Evolutionary conservation across 2,329 filamentous ascomycete genomes (phyloP).

Genomic region (Dactylonectria macrodidyma): DNA sequence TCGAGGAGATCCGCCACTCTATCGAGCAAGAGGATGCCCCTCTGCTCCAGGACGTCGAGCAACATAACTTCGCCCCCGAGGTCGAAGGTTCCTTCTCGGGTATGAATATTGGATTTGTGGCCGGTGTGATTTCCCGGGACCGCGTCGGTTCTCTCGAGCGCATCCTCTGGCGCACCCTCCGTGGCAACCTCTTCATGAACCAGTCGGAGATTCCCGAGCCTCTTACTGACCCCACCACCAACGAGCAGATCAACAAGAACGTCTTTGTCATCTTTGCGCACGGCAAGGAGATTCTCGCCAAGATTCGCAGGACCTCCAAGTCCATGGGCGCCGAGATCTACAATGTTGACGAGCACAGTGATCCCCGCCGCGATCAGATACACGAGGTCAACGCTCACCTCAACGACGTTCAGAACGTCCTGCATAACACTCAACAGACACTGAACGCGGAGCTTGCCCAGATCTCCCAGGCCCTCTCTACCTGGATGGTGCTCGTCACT

Average conservation of each 20-base stretch:
- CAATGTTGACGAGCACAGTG: constrained; percentile 97
- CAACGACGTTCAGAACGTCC: constrained; percentile 90
- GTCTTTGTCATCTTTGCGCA: constrained; percentile 99
- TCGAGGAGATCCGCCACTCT: constrained; percentile 95
- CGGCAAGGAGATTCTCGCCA: constrained; percentile 97
- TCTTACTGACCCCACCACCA: constrained; percentile 91
- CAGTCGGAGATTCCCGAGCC: constrained; percentile 97
- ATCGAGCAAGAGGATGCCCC: constrained; percentile 94
- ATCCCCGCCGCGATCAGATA: constrained; percentile 94
- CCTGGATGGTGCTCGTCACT: constrained; percentile 97
- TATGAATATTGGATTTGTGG: constrained; percentile 99
- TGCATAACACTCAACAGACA: constrained; percentile 95
- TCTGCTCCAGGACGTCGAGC: constrained; percentile 92
- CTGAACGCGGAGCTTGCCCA: constrained; percentile 93
- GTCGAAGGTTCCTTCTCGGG: constrained; percentile 91
- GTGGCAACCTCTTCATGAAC: constrained; percentile 99
- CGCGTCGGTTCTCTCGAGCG: constrained; percentile 96
- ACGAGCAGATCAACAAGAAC: constrained; percentile 95
- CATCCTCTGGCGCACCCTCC: constrained; percentile 96
- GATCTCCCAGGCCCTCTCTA: constrained; percentile 91
- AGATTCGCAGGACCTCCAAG: constrained; percentile 99
- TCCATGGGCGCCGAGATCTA: constrained; percentile 96
- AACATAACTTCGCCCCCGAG: constrained; percentile 77
- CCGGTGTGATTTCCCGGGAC: constrained; percentile 94
- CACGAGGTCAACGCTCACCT: constrained; percentile 97